Evolutionary conservation across 2,329 filamentous ascomycete genomes (phyloP), one percentile per base, ranked within the genome.

Genomic region (Botryotinia convoluta): DNA sequence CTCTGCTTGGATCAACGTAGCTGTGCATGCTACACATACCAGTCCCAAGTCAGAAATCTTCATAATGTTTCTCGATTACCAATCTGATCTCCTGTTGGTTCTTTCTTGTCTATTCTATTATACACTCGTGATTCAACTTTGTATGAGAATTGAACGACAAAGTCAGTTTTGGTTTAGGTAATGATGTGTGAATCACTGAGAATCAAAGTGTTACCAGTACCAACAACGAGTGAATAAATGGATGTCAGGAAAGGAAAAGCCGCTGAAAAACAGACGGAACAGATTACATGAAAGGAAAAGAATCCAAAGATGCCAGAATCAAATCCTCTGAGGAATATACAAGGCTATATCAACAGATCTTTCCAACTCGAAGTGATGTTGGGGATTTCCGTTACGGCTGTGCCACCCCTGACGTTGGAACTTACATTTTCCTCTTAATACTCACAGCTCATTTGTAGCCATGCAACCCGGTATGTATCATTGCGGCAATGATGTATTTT

Each of bases 21-120:
- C 51, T 22, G 71, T 45, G 22, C 71, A 68, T n/a, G 39, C n/a
- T 4, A 60, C 51, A n/a, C 71, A 68, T 7, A 72, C 39, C 4
- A 69, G n/a, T 48, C 71, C 63, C 8, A 72, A 59, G 37, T 44
- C 63, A 18, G 39, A 35, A 42, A 69, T 26, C 39, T 51, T 72
- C 71, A 72, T 72, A 6, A 61, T 69, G 22, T 48, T 22, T 7
- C 37, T 54, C 12, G 22, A 0, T 10, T 22, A 44, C 12, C 22
- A 37, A 44, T 65, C 5, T 29, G 26, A 22, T 54, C 0, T 22
- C 35, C 9, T 69, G 48, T 35, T 16, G 14, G 16, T 42, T 44
- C 3, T 68, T 57, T 32, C 45, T 57, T 32, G 18, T 54, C 9
- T 69, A 5, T 32, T 42, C 10, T 32, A 3, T 20, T 32, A 22